A percentile compares a stretch with the other conserved stretches of the same genome.
These are phyloP conservation scores for Olyra latifolia DNA, from an alignment of 176 grass and related monocot genomes.

Conservation along the genomic window DNA sequence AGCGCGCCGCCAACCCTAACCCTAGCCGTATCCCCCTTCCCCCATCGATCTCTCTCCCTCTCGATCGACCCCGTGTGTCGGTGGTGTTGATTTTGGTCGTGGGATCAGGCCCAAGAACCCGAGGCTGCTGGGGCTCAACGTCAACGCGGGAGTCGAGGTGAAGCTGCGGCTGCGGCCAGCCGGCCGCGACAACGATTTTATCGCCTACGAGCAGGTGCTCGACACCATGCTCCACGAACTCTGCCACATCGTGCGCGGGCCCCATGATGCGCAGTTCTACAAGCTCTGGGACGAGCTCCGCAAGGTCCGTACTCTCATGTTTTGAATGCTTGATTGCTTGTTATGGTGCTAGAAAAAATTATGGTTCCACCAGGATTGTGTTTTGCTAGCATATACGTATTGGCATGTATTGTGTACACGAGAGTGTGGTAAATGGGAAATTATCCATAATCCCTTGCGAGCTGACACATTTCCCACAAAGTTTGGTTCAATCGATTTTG, in stretches of 20 bases:
- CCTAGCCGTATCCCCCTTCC: not conserved
- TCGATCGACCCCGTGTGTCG: not conserved
- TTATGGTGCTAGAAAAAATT: not conserved
- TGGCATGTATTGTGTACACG: not conserved
- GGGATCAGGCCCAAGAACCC: constrained; percentile 66
- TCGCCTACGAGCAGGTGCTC: constrained; percentile 86
- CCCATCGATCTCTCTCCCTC: not conserved
- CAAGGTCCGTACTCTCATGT: constrained; percentile 44
- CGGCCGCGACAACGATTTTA: constrained; percentile 75
- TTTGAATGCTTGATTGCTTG: not conserved
- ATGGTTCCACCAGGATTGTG: not conserved
- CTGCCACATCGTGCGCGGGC: constrained; percentile 70
- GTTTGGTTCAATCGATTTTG: not conserved
- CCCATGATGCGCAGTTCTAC: constrained; percentile 84
- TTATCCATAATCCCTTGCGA: not conserved
- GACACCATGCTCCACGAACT: constrained; percentile 98
- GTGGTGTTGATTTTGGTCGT: not conserved
- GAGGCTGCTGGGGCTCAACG: constrained; percentile 83
- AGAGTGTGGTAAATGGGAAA: not conserved
- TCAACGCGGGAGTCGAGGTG: constrained; percentile 68
- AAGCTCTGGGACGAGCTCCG: constrained; percentile 97
- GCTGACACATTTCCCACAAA: not conserved
- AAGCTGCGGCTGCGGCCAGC: constrained; percentile 73
- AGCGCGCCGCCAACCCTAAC: constrained; percentile 20
- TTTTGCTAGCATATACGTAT: not conserved